Evolutionary conservation across 148 eudicot species (phyloP).

Genomic region (Camellia sinensis): DNA sequence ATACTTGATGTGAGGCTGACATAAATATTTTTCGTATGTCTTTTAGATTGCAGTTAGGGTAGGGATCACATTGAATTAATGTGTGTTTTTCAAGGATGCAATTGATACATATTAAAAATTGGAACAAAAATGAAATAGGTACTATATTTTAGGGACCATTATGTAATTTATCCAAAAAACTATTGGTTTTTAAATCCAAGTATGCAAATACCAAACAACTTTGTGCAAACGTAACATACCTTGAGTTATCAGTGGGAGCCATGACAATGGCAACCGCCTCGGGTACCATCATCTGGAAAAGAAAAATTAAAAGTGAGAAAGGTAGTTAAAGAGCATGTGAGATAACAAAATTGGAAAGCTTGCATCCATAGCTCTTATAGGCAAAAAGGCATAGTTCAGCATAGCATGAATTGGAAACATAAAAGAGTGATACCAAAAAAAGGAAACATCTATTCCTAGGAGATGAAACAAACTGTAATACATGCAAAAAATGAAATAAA

Average conservation of each 20-base stretch:
- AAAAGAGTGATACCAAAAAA: background rate
- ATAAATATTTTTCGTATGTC: no score
- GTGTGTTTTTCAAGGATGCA: no score
- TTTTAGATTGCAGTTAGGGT: no score
- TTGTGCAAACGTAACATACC: slow-evolving; percentile 29
- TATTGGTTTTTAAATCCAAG: background rate
- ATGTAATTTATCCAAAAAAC: background rate
- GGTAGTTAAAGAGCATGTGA: background rate
- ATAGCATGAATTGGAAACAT: background rate
- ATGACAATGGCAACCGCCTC: slow-evolving; percentile 81
- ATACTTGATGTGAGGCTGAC: no score
- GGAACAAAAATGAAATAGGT: no score
- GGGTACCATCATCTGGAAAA: slow-evolving; percentile 70
- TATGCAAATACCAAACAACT: background rate
- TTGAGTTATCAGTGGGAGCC: slow-evolving; percentile 77
- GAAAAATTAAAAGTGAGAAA: background rate
- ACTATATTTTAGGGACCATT: no score
- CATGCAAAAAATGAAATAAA: background rate
- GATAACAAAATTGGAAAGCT: background rate
- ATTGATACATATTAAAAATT: no score
- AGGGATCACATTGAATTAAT: no score
- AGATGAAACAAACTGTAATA: background rate
- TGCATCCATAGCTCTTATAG: background rate
- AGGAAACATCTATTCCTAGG: background rate
- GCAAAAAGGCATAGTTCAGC: background rate